Conservation (phyloP, 768 basidiomycete species). For the Termitomyces sp. region DNA sequence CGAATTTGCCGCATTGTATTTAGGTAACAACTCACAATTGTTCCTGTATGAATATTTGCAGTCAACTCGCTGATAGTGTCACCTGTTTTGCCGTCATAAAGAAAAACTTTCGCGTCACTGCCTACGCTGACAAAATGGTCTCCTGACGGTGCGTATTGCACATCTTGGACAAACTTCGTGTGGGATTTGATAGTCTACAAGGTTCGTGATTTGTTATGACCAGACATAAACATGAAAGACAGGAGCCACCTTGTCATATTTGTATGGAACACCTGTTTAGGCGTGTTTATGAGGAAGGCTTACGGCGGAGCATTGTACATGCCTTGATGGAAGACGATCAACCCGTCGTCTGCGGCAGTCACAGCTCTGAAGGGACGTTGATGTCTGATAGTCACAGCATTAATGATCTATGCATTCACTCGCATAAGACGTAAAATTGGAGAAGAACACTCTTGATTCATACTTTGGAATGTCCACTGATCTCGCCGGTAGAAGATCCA, state of each 20-base stretch:
- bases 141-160: conserved; percentile 78
- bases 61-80: conserved; percentile 68
- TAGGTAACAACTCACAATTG: conserved; percentile 47
- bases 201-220: neutral
- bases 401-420: conserved; percentile 52
- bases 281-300: neutral
- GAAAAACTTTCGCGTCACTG: conserved; percentile 79
- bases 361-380: conserved; percentile 90
- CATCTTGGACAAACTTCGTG: conserved; percentile 88
- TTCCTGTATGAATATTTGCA: conserved; percentile 67
- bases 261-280: conserved; percentile 70
- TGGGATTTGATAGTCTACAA: conserved; percentile 78
- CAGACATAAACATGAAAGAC: neutral
- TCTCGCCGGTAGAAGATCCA: conserved; percentile 83
- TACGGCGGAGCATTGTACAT: conserved; percentile 5
- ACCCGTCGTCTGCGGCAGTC: conserved; percentile 80
- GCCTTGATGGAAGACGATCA: conserved; percentile 82
- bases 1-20: neutral
- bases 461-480: conserved; percentile 87
- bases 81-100: conserved; percentile 89
- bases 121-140: conserved; percentile 85
- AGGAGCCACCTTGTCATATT: conserved; percentile 67
- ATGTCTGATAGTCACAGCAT: conserved; percentile 81
- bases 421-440: neutral
- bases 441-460: neutral